Evolutionary conservation across 495 filamentous ascomycete species (phyloP), one percentile per base, ranked within the genome.

Genomic region (Terfezia claveryi): DNA sequence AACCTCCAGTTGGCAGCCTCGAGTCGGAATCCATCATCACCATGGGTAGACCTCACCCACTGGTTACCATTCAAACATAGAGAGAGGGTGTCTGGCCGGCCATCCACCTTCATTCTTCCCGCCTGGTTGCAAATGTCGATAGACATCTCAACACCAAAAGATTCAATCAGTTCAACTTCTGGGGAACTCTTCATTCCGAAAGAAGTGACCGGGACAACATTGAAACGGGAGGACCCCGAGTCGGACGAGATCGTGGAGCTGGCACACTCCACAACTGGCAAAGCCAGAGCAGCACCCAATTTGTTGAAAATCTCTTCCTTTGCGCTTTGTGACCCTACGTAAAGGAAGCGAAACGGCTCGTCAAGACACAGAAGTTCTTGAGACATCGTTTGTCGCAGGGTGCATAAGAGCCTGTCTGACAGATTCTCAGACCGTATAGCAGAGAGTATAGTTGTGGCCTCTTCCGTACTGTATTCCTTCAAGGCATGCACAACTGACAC

Each of bases 231-330:
- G 37, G 63, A 61, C 54, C 61, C 65, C 11, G 56, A 63, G 16
- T 76, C 74, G 55, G 74, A 71, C 54, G 58, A 61, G 23, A 70
- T 64, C 49, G 74, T 73, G 61, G 69, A 72, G 51, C 66, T 69
- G 44, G 67, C 68, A 8, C 67, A 61, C 53, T 64, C 64, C 37
- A 73, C 72, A 58, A 72, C 71, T 16, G 75, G 72, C 17, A 76
- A 73, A 38, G 63, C 63, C 51, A 79, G 60, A 50, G 83, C 80
- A 57, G 76, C 77, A 16, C 77, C 81, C 51, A 87, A 72, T 67
- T 87, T 87, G 62, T 81, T 76, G n/a, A 85, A 72, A 56, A 87
- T 83, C 37, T 78, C 75, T 54, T 80, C 75, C 55, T 80, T 78
- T 23, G 74, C 76, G 7, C 73, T 74, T 0, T 77, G 62, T 52